phyloP scores from a whole-genome alignment of 2,329 filamentous ascomycete species.

The Ustulina deusta region DNA sequence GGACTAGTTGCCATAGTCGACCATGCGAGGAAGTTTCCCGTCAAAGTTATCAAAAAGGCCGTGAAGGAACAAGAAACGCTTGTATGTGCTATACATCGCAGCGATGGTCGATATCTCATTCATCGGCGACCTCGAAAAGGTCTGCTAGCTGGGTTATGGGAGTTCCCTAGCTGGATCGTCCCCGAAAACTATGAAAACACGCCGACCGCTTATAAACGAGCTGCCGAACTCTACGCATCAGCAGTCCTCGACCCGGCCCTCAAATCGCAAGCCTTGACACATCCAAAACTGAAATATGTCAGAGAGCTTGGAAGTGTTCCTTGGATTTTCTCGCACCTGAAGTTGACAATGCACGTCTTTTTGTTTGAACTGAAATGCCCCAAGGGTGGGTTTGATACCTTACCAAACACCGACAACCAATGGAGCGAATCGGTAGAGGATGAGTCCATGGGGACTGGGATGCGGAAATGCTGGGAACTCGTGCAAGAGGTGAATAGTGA shows the following conservation, averaged over 20 bases:
- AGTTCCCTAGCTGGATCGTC: slow-evolving; percentile 63
- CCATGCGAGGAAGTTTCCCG: slow-evolving; percentile 64
- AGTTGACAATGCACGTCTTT: slow-evolving; percentile 69
- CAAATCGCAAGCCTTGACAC: slow-evolving; percentile 14
- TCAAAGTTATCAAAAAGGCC: slow-evolving; percentile 64
- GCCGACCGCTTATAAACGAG: slow-evolving; percentile 51
- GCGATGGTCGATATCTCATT: slow-evolving; percentile 60
- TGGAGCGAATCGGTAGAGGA: slow-evolving; percentile 59
- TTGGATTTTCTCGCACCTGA: slow-evolving; percentile 69
- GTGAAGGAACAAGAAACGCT: slow-evolving; percentile 64
- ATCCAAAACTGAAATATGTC: slow-evolving; percentile 48
- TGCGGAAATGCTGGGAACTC: slow-evolving; percentile 68
- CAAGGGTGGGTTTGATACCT: slow-evolving; percentile 21
- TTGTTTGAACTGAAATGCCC: slow-evolving; percentile 56
- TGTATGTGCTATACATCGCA: slow-evolving; percentile 63
- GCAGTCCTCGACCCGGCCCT: slow-evolving; percentile 44
- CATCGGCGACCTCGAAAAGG: slow-evolving; percentile 65
- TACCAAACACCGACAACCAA: slow-evolving; percentile 40
- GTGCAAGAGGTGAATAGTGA: slow-evolving; percentile 47
- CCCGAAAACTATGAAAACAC: slow-evolving; percentile 46
- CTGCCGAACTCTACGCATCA: slow-evolving; percentile 54
- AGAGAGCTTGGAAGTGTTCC: slow-evolving; percentile 64
- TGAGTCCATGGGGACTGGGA: slow-evolving; percentile 69
- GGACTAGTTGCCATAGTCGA: slow-evolving; percentile 54
- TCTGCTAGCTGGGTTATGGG: slow-evolving; percentile 67